Conservation (phyloP, 495 filamentous ascomycete genomes). For the Apiosordaria backusii region DNA sequence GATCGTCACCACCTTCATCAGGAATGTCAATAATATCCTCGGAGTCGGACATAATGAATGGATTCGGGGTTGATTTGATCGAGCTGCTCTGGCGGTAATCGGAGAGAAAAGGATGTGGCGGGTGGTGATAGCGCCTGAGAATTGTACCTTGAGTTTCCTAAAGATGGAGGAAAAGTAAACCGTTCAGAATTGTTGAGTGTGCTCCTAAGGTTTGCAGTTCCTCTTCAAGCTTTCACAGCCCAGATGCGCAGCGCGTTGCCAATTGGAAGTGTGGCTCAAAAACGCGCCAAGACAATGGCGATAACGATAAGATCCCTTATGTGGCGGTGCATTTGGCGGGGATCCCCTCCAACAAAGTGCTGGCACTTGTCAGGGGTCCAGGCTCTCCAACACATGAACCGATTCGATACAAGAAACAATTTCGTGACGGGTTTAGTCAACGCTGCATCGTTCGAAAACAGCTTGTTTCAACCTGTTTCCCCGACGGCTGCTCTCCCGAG, state of each 20-base stretch:
- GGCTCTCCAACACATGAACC: background rate
- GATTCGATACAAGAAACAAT: slow-evolving; percentile 2
- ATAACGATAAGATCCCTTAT: slow-evolving; percentile 26
- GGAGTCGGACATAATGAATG: slow-evolving; percentile 46
- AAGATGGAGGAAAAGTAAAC: background rate
- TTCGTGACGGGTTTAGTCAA: slow-evolving; percentile 6
- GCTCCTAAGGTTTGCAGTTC: background rate
- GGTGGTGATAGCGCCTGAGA: background rate
- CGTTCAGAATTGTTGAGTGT: background rate
- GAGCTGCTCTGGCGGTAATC: background rate
- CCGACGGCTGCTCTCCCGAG: background rate
- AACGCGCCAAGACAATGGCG: slow-evolving; percentile 1
- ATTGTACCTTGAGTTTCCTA: background rate
- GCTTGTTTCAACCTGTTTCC: slow-evolving; percentile 2
- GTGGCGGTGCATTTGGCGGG: slow-evolving; percentile 1
- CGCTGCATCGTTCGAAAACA: slow-evolving; percentile 9
- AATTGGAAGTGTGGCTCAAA: slow-evolving; percentile 7
- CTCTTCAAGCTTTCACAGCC: background rate
- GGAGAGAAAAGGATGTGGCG: background rate
- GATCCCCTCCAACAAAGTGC: slow-evolving; percentile 3
- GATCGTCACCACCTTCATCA: slow-evolving; percentile 56
- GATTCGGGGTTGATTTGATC: background rate
- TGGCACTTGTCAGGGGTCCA: slow-evolving; percentile 7
- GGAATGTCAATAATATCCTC: slow-evolving; percentile 49
- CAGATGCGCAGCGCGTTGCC: background rate